Evolutionary conservation across 2,329 filamentous ascomycete genomes (phyloP).

Genomic region (Penicillium sp.): DNA sequence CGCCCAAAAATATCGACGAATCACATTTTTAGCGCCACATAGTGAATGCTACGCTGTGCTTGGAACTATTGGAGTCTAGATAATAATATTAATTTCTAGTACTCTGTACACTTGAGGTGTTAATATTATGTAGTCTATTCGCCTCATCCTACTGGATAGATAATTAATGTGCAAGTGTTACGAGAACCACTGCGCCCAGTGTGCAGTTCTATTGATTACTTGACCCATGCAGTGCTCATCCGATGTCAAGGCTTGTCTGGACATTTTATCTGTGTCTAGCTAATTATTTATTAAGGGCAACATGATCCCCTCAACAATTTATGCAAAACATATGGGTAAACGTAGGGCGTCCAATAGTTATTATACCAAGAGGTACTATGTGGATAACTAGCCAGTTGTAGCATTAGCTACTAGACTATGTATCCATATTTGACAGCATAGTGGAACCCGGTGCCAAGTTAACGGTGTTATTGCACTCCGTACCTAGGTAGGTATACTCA

Average conservation of each 20-base stretch:
- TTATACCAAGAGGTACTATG: no score
- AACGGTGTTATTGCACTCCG: not conserved
- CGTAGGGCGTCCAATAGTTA: not conserved
- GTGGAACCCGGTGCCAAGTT: not conserved
- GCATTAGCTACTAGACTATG: no score
- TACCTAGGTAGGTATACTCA: no score
- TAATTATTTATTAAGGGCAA: not conserved
- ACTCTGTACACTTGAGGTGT: not conserved
- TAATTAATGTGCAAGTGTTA: not conserved
- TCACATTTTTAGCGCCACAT: not conserved
- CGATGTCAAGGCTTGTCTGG: not conserved
- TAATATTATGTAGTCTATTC: not conserved
- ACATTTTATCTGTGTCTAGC: not conserved
- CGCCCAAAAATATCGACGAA: conserved; percentile 8
- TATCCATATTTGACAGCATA: no score
- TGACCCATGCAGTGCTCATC: not conserved
- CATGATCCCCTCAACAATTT: not conserved
- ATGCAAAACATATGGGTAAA: not conserved
- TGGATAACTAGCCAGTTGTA: no score
- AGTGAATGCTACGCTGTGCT: not conserved
- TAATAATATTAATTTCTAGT: not conserved
- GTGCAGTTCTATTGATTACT: not conserved
- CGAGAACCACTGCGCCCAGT: not conserved
- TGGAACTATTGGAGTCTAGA: not conserved
- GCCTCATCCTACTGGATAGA: not conserved